Evolutionary conservation across 345 rosid genomes (phyloP), one percentile per base, ranked within the genome.

Genomic region (Clausena lansium): DNA sequence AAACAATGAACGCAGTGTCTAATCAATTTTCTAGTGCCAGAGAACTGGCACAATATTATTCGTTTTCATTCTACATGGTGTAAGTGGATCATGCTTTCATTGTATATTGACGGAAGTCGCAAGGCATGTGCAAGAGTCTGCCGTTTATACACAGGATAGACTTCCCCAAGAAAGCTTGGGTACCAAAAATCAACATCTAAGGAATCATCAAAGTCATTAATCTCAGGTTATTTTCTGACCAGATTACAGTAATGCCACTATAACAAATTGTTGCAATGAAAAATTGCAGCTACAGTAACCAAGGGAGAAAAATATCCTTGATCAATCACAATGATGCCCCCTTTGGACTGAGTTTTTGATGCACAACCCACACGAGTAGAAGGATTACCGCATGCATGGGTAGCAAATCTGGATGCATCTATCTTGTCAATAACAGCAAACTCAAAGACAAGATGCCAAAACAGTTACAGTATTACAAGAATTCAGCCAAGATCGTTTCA

Each of bases 221-320:
- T 38, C 67, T 30, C 38, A 35, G 28, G 41, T 55, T 57, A 10
- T 72, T 73, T 62, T 13, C 9, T 32, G 28, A 55, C 35, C 9
- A 27, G 74, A 70, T 70, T 33, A 73, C 32, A 0, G 41, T 19
- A 58, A 39, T 58, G 67, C 35, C 76, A 59, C 76, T n/a, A 36
- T 35, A n/a, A 59, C 54, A 59, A 52, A 30, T 54, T 0, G 5
- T 22, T 71, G 45, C 4, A 71, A 39, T 15, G 20, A 59, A 60
- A 36, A 39, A 38, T 39, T 10, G 6, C 8, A 64, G 11, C 69
- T 35, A 65, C 45, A 65, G n/a, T 22, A 39, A 45, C 32, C 61
- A 39, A 22, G 28, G 24, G 35, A 30, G 50, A 25, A 62, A 28
- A 35, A 47, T 19, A 28, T 32, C 33, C 77, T 45, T 4, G 20